Base-by-base conservation (phyloP, 192 early-diverging fungal genomes). In the Mortierella alpina region DNA sequence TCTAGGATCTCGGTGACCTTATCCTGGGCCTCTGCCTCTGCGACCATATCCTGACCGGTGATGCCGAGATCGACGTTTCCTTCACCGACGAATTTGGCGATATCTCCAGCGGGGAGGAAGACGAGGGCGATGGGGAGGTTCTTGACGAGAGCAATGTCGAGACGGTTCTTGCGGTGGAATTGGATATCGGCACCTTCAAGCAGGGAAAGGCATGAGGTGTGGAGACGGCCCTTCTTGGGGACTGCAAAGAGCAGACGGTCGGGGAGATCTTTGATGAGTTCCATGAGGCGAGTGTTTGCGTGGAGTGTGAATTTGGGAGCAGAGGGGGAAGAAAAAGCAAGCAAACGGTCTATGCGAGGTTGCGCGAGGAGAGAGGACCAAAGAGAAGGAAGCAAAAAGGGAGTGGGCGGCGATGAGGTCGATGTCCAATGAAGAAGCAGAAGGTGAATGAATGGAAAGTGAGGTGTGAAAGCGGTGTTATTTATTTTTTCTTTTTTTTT, bases 31-130 rank as follows among this genome's bases (percentile, higher is more conserved):
- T 89, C 90, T 13, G 90, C 89, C 80, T 99, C 98, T 44, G 91
- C 90, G 23, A 97, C 90, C 88, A 98, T 97, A 79, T 99, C 97
- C 80, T 97, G 90, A 14, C 98, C 98, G 7, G 97, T 98, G 63
- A 99, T 98, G 9, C 98, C 98, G 54, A 99, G 68, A 81, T 99
- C 98, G 13, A 98, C 94, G 81, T 96, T 95, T 39, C 98, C 98
- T 53, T 95, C 93, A 51, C 91, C 97, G 47, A 99, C 95, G 72
- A 94, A 99, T 55, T 97, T 94, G 56, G 96, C 92, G 73, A 99
- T 99, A 81, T 99, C 97, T 11, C 93, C 92, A 7, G 97, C 98
- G 2, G 96, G 96, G 47, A 99, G 82, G 77, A 99, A 99, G 40
- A 99, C 91, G 49, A 99, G 84, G 6, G 97, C 96, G 6, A 99